Evolutionary conservation across 306 rosid species (phyloP), one percentile per base, ranked within the genome.

Genomic region (Gastrolobium villosum): DNA sequence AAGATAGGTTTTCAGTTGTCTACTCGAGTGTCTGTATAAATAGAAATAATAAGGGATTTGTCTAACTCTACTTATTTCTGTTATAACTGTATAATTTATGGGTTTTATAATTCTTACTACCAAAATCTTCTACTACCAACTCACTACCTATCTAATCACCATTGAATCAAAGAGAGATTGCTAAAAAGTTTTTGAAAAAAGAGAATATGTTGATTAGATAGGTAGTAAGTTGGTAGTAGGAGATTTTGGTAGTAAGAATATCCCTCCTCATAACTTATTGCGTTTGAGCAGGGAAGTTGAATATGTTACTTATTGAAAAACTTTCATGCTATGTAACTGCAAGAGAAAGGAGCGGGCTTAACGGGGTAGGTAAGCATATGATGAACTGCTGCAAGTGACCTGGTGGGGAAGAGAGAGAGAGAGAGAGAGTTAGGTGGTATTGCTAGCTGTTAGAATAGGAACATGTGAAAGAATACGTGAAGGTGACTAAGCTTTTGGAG

Each of bases 281-380:
- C 10, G 6, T 20, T 75, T 3, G 3, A 48, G 65, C 10, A 57
- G 60, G 50, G 59, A 60, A 35, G 76, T 41, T 78, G 48, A 35
- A 50, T 36, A 11, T 7, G 80, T 39, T 40, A 28, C 31, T 56
- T 52, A 39, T 52, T 74, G 35, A 79, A 72, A 59, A 49, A 28
- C 4, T 45, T 30, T 63, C 53, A 52, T 39, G 59, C 56, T n/a
- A 10, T 10, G 54, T n/a, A 46, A 36, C 50, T 64, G 31, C 40
- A 39, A 84, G 48, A 54, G 46, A 72, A 65, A 5, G 48, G 13
- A 57, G 46, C 44, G 20, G 34, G 20, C 31, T 52, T 80, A 82
- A 31, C 53, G 48, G 70, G 76, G 79, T 76, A 56, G 83, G 62
- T 69, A 56, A 76, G 35, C 75, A 15, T 48, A 79, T 74, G 84